Evolutionary conservation across 306 rosid genomes (phyloP), one percentile per base, ranked within the genome.

Genomic region (Quercus cerris): DNA sequence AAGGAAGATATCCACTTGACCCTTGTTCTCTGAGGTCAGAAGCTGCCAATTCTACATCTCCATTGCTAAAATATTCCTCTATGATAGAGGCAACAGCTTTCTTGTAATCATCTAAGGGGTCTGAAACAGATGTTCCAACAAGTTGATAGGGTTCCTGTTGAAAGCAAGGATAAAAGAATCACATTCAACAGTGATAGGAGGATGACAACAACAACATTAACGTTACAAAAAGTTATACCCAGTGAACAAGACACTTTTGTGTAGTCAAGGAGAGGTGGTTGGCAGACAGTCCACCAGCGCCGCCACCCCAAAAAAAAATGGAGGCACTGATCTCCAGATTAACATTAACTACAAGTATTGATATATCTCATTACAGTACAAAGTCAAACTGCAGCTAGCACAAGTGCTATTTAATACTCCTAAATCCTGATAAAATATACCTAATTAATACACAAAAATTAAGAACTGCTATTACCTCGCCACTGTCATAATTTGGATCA

Each of bases 101-200:
- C 90, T 95, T 95, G 81, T 89, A 95, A 55, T 93, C 98, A 81
- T 95, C 99, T 70, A 95, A 86, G 75, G 98, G 99, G 68, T 93
- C 97, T 23, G 93, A 86, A 20, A 88, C 87, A 64, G 96, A 88
- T 74, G 96, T 71, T 52, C 93, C 98, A 67, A 95, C 96, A 84
- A 95, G 93, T 83, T 91, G 93, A 86, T 95, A 95, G 1, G 98
- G 99, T 83, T 95, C 99, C 99, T 95, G 85, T 55, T 80, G 79
- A 81, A 38, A 69, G 80, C 51, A 79, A 78, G 52, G 14, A 56
- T 28, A 64, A 31, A 49, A 5, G 13, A 25, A 70, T 41, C 46
- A 41, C 46, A 41, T 41, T 41, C 11, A 8, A 41, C 1, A 41
- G 8, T 3, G 12, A 41, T 41, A 41, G 46, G 46, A 41, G 46